These are phyloP conservation scores for Podaxis mareebaensis DNA, from an alignment of 768 basidiomycete genomes.

Conservation along the genomic window DNA sequence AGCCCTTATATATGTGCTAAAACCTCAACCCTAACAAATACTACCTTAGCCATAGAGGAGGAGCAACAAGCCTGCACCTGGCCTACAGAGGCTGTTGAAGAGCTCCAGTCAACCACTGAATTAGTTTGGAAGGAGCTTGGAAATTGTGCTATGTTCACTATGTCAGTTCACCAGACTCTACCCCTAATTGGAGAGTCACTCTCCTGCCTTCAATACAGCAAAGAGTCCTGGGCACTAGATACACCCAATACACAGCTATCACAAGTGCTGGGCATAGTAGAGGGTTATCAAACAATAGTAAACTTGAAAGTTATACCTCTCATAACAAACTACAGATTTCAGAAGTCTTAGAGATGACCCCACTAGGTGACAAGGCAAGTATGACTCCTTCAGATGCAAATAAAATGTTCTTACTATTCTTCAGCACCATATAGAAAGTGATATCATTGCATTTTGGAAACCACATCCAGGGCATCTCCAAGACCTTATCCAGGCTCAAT, in stretches of 20 bases:
- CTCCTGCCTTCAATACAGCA: background rate
- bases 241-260: background rate
- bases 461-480: background rate
- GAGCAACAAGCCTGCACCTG: background rate
- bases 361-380: background rate
- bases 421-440: background rate
- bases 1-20: background rate
- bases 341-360: background rate
- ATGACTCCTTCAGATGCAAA: background rate
- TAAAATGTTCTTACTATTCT: background rate
- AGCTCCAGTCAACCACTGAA: background rate
- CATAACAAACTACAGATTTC: background rate
- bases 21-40: background rate
- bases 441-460: background rate
- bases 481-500: background rate
- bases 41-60: background rate
- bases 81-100: background rate
- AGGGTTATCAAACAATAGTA: background rate
- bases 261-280: background rate
- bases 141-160: background rate
- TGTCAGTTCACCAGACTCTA: background rate
- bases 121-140: background rate
- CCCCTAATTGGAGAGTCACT: background rate
- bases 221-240: background rate
- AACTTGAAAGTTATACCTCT: background rate